These are phyloP conservation scores for Phialemoniopsis sp. DNA, from an alignment of 2,329 filamentous ascomycete genomes.

Conservation along the genomic window DNA sequence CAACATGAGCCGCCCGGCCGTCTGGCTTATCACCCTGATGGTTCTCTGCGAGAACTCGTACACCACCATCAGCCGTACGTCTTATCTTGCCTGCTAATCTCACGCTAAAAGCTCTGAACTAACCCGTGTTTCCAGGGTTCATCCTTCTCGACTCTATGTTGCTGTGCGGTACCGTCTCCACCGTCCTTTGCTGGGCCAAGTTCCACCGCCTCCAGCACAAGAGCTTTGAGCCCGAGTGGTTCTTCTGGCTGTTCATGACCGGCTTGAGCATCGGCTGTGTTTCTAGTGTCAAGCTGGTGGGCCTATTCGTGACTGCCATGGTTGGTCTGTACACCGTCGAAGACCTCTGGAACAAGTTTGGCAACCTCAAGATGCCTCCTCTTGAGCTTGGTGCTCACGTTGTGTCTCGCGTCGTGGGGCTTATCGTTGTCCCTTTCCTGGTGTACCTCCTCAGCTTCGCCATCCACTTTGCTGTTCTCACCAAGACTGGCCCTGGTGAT, in stretches of 20 bases:
- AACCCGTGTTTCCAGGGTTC: conserved; percentile 43
- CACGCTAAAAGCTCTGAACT: background rate
- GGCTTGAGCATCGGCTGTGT: conserved; percentile 96
- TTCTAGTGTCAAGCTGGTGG: conserved; percentile 97
- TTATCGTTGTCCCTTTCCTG: conserved; percentile 83
- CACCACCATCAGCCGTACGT: conserved; percentile 83
- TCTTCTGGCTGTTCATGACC: conserved; percentile 88
- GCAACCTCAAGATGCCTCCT: conserved; percentile 85
- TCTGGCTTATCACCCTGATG: conserved; percentile 96
- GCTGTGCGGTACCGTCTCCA: conserved; percentile 96
- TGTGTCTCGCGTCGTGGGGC: conserved; percentile 72
- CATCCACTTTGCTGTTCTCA: conserved; percentile 88
- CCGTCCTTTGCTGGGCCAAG: conserved; percentile 93
- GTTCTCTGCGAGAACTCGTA: conserved; percentile 99
- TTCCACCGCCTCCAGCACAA: conserved; percentile 86
- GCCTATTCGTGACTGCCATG: conserved; percentile 89
- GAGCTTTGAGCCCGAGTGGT: conserved; percentile 90
- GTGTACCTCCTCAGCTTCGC: conserved; percentile 97
- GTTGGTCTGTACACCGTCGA: conserved; percentile 95
- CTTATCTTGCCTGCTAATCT: background rate
- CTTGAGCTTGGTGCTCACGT: conserved; percentile 69
- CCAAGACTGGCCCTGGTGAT: conserved; percentile 91
- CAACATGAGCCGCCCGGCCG: conserved; percentile 77
- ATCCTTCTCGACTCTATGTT: conserved; percentile 99
- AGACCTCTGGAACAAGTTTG: conserved; percentile 98